Conservation (phyloP, 1,139 yeast genomes). For the Geotrichum reessii region DNA sequence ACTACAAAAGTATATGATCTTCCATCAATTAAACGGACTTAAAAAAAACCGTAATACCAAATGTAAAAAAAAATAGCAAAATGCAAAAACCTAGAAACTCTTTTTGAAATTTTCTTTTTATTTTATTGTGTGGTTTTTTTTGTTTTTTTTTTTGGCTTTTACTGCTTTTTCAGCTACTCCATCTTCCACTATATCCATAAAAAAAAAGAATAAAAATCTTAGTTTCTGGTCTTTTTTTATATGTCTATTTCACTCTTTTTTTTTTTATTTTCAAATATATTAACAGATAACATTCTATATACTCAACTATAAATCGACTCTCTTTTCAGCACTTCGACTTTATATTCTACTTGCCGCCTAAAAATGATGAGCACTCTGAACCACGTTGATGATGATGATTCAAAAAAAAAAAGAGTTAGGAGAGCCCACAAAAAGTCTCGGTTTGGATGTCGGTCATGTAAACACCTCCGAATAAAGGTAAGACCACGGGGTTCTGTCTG, state of each 20-base stretch:
- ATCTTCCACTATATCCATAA: neutral
- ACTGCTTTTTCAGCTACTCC: neutral
- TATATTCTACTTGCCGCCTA: neutral
- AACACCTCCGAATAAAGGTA: slow-evolving; percentile 9
- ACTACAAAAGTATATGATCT: no score
- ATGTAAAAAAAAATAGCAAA: no score
- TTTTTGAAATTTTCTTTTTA: no score
- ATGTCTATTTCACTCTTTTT: neutral
- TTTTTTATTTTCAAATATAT: neutral
- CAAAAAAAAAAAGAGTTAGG: slow-evolving; percentile 8
- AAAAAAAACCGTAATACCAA: no score
- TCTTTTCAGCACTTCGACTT: neutral
- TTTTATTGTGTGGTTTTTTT: no score
- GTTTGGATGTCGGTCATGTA: slow-evolving; percentile 13
- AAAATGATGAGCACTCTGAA: neutral
- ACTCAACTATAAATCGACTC: neutral
- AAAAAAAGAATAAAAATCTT: neutral
- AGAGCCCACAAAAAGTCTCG: slow-evolving; percentile 14
- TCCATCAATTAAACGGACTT: no score
- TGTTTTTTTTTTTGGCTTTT: no score
- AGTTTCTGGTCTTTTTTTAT: neutral
- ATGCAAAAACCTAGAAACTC: no score
- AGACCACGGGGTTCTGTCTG: neutral
- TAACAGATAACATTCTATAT: neutral
- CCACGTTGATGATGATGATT: neutral